Percentiles rank a stretch among this genome's conserved stretches.
Conservation (phyloP, 2,329 filamentous ascomycete species). For the Aspergillus alliaceus region DNA sequence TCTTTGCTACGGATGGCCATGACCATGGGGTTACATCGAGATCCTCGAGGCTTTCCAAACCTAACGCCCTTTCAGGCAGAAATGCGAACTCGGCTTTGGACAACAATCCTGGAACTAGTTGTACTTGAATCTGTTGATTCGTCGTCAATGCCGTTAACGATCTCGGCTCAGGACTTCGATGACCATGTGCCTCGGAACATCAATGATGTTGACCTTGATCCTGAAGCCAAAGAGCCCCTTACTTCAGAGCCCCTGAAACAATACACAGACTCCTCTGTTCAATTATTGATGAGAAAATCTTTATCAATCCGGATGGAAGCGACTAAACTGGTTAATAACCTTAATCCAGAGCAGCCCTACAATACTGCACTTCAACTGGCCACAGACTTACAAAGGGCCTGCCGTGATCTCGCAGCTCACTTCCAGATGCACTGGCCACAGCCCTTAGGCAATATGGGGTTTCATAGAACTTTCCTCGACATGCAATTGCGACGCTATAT, state of each 20-base stretch:
- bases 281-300: constrained; percentile 16
- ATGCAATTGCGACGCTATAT: constrained; percentile 18
- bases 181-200: constrained; percentile 22
- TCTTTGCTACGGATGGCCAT: constrained; percentile 25
- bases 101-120: constrained; percentile 17
- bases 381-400: constrained; percentile 12
- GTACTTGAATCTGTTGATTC: constrained; percentile 16
- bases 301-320: constrained; percentile 7
- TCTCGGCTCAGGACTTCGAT: constrained; percentile 7
- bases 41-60: constrained; percentile 22
- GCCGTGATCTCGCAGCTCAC: constrained; percentile 10
- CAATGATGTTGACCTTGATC: constrained; percentile 25
- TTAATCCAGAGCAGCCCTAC: constrained; percentile 9
- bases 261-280: constrained; percentile 24
- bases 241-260: constrained; percentile 10
- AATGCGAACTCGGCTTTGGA: constrained; percentile 18
- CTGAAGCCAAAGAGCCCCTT: constrained; percentile 12
- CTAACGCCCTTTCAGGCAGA: constrained; percentile 17
- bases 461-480: constrained; percentile 15
- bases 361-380: constrained; percentile 15
- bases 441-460: not conserved
- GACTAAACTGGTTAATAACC: constrained; percentile 6
- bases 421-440: not conserved
- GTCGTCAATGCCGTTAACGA: constrained; percentile 4
- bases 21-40: constrained; percentile 30